Percentiles rank a stretch among this genome's conserved stretches.
These are phyloP conservation scores for Carallia pectinifolia DNA, from an alignment of 345 rosid species.

Conservation along the genomic window DNA sequence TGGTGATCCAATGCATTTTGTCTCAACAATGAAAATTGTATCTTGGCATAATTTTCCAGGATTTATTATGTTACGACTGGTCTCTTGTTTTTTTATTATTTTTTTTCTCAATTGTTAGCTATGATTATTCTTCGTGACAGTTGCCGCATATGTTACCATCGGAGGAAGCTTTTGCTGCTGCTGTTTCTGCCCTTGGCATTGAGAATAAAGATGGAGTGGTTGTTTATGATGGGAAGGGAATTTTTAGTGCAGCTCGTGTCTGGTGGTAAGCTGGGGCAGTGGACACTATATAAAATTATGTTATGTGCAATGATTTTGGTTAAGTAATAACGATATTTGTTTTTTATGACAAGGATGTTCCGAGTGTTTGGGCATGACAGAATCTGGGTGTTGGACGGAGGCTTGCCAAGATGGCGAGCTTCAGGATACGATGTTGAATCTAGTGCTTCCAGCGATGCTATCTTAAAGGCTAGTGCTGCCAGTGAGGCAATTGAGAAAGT, in stretches of 20 bases:
- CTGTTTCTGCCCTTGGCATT: conserved; percentile 92
- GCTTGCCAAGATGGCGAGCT: conserved; percentile 96
- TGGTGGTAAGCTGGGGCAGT: conserved; percentile 79
- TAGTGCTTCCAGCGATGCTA: conserved; percentile 93
- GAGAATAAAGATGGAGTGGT: conserved; percentile 81
- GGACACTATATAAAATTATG: conserved; percentile 7
- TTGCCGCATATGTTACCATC: conserved; percentile 98
- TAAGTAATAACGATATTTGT: conserved; percentile 10
- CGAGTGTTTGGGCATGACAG: conserved; percentile 88
- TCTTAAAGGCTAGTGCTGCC: conserved; percentile 96
- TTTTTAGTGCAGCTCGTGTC: conserved; percentile 98
- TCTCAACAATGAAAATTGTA: background rate
- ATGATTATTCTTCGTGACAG: conserved; percentile 39
- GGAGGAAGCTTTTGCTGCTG: conserved; percentile 97
- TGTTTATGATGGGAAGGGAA: conserved; percentile 97
- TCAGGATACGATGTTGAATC: conserved; percentile 98
- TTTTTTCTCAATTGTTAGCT: background rate
- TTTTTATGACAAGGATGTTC: conserved; percentile 68
- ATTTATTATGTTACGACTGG: background rate
- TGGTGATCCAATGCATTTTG: conserved; percentile 1
- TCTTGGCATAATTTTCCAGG: background rate
- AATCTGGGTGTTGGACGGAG: conserved; percentile 97
- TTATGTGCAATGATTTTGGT: background rate
- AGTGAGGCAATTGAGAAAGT: conserved; percentile 94
- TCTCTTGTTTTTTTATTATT: background rate